Conservation (phyloP, 805 yeast species). For the Blastobotrys mokoenaii region DNA sequence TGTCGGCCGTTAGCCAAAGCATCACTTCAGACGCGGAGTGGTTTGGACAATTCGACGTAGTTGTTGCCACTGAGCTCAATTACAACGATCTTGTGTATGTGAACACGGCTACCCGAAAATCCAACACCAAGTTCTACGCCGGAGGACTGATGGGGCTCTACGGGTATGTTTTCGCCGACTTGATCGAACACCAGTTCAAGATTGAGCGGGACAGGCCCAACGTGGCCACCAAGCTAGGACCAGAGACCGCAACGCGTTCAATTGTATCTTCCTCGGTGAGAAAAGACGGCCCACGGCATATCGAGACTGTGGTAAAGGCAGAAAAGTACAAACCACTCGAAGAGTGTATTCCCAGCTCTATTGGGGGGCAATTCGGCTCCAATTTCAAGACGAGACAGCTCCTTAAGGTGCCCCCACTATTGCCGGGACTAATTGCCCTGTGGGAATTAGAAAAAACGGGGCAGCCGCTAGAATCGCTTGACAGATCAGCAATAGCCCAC, state of each 20-base stretch:
- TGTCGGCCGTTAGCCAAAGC: constrained; percentile 33
- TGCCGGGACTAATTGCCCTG: constrained; percentile 52
- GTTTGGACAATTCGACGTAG: constrained; percentile 52
- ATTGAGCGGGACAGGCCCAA: constrained; percentile 17
- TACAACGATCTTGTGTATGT: constrained; percentile 27
- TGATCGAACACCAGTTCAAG: constrained; percentile 47
- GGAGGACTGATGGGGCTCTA: constrained; percentile 70
- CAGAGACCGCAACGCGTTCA: constrained; percentile 35
- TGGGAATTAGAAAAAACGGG: constrained; percentile 22
- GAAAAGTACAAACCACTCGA: constrained; percentile 34
- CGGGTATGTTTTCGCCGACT: constrained; percentile 75
- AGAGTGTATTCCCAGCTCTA: constrained; percentile 19
- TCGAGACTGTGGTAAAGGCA: constrained; percentile 31
- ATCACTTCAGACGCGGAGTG: constrained; percentile 28
- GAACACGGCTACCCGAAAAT: constrained; percentile 48
- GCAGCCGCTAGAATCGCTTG: not conserved
- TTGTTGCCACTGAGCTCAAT: constrained; percentile 64
- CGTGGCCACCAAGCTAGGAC: constrained; percentile 40
- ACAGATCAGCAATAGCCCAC: not conserved
- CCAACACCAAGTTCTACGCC: constrained; percentile 57
- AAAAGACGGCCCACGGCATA: constrained; percentile 20
- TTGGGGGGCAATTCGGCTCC: constrained; percentile 12
- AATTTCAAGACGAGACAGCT: constrained; percentile 29
- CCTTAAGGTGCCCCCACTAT: constrained; percentile 41
- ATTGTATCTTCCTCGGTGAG: constrained; percentile 32